phyloP scores from a whole-genome alignment of 2,329 filamentous ascomycete genomes.

The Clarireedia homoeocarpa region DNA sequence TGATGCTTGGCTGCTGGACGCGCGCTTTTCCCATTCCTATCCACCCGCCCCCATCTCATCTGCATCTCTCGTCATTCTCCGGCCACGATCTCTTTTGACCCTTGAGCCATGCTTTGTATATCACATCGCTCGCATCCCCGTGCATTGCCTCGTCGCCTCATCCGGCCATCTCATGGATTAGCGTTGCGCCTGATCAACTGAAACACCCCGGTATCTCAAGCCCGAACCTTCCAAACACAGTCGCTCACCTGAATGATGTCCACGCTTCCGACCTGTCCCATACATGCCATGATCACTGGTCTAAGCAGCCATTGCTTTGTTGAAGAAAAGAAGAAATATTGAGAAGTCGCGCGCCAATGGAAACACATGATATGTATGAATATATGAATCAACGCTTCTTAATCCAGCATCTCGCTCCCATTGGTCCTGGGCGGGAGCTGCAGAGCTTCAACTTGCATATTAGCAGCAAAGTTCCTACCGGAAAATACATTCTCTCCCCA shows the following conservation, averaged over 20 bases:
- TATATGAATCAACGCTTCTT: background rate
- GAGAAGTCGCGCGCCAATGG: background rate
- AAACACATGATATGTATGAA: background rate
- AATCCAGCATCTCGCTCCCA: background rate
- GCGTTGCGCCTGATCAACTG: constrained; percentile 19
- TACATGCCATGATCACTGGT: too few species aligned
- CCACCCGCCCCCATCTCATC: background rate
- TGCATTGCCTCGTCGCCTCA: constrained; percentile 22
- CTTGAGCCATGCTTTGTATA: constrained; percentile 1
- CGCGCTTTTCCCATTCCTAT: background rate
- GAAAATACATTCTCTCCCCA: constrained; percentile 6
- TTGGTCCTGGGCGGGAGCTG: background rate
- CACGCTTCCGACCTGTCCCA: background rate
- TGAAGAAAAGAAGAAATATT: constrained; percentile 5
- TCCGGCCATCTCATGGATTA: constrained; percentile 20
- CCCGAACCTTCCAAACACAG: constrained; percentile 9
- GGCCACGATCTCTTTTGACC: background rate
- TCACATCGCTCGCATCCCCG: constrained; percentile 17
- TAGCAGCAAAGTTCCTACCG: constrained; percentile 6
- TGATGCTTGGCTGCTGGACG: too few species aligned
- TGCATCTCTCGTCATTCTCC: background rate
- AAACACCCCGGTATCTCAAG: constrained; percentile 3
- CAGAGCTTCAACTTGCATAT: background rate
- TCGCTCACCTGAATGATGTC: background rate
- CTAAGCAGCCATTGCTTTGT: background rate